Conservation (phyloP, 2,329 filamentous ascomycete genomes). For the Aplosporella prunicola region DNA sequence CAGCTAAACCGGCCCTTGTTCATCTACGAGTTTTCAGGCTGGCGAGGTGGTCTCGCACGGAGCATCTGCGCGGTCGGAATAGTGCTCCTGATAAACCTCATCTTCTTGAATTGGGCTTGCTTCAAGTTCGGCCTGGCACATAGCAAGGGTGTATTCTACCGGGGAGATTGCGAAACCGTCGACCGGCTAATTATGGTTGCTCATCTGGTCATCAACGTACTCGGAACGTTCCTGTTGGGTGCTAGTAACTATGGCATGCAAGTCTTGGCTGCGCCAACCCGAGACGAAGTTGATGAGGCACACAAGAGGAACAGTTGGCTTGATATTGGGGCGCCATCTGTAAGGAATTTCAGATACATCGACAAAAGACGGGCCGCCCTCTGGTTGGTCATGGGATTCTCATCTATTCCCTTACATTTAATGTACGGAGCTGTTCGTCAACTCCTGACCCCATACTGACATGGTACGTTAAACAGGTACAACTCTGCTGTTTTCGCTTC, state of each 20-base stretch:
- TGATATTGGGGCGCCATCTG: background rate
- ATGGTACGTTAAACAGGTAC: background rate
- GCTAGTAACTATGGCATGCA: conserved; percentile 30
- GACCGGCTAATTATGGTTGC: no score
- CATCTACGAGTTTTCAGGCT: no score
- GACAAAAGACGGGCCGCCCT: background rate
- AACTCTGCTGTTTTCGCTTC: background rate
- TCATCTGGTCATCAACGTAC: conserved; percentile 39
- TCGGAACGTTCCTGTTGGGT: conserved; percentile 34
- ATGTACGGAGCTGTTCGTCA: background rate
- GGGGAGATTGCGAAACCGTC: no score
- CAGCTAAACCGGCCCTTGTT: no score
- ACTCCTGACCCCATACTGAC: no score
- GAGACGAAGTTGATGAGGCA: conserved; percentile 7
- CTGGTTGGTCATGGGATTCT: background rate
- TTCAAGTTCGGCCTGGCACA: no score
- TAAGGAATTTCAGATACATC: background rate
- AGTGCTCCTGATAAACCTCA: no score
- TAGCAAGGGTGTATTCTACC: no score
- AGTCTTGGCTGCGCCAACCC: conserved; percentile 10
- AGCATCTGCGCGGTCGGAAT: no score
- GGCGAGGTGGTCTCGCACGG: no score
- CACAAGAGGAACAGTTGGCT: background rate
- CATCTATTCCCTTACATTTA: background rate
- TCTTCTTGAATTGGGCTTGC: no score